These are phyloP conservation scores for Lentinula novae-zelandiae DNA, from an alignment of 1,284 basidiomycete species.

Conservation along the genomic window DNA sequence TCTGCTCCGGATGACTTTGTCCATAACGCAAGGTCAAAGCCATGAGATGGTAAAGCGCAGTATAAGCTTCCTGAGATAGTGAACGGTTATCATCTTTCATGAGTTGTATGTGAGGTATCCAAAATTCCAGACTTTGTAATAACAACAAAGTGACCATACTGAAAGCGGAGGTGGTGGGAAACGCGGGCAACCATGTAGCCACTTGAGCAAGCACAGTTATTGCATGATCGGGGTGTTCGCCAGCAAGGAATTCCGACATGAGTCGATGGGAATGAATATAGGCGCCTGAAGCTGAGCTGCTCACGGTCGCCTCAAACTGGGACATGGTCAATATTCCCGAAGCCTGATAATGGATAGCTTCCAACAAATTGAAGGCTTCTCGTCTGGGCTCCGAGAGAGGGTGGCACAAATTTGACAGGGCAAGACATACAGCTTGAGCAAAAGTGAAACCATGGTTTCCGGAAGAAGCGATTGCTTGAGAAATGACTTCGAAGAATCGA, in stretches of 20 bases:
- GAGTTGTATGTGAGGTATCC: slow-evolving; percentile 75
- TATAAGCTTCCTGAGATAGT: slow-evolving; percentile 58
- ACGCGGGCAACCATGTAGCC: slow-evolving; percentile 67
- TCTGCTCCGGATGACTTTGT: slow-evolving; percentile 77
- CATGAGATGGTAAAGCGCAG: slow-evolving; percentile 80
- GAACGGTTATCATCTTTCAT: slow-evolving; percentile 56
- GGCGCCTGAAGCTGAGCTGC: slow-evolving; percentile 71
- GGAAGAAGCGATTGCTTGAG: slow-evolving; percentile 65
- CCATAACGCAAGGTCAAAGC: slow-evolving; percentile 80
- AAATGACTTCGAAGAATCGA: slow-evolving; percentile 79
- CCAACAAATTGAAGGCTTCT: slow-evolving; percentile 80
- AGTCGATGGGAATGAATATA: slow-evolving; percentile 81
- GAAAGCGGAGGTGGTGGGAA: slow-evolving; percentile 50
- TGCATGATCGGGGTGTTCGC: slow-evolving; percentile 74
- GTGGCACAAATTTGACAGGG: slow-evolving; percentile 84
- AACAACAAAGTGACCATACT: slow-evolving; percentile 52
- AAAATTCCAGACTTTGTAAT: slow-evolving; percentile 74
- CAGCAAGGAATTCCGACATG: slow-evolving; percentile 76
- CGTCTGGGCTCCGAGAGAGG: slow-evolving; percentile 63
- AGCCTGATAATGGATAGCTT: slow-evolving; percentile 65
- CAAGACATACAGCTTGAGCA: slow-evolving; percentile 77
- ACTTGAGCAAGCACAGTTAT: slow-evolving; percentile 71
- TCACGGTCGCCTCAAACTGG: slow-evolving; percentile 74
- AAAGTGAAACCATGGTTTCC: slow-evolving; percentile 66
- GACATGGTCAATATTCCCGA: slow-evolving; percentile 61